phyloP scores from a whole-genome alignment of 352 stramenopile genomes.

The Globisporangium cylindrosporum region DNA sequence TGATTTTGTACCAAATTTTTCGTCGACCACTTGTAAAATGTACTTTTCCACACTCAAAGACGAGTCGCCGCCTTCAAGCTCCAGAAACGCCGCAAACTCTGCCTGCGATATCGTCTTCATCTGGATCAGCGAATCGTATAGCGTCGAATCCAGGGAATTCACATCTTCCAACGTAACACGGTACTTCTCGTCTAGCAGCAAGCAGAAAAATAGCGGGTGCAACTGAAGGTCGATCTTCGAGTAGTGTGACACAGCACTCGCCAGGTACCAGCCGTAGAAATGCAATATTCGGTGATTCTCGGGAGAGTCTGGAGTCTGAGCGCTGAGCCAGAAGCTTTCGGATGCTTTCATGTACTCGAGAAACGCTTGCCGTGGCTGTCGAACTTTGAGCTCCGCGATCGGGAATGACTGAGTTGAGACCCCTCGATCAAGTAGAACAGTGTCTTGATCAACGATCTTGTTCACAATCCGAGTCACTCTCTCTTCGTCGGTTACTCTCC shows the following conservation, averaged over 20 bases:
- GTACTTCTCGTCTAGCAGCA: constrained; percentile 36
- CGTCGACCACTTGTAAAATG: constrained; percentile 36
- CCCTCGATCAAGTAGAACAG: constrained; percentile 48
- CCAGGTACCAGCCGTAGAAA: constrained; percentile 69
- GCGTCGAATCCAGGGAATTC: constrained; percentile 33
- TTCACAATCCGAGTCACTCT: constrained; percentile 48
- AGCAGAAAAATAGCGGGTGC: constrained; percentile 47
- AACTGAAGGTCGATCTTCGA: constrained; percentile 35
- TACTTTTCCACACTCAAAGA: constrained; percentile 46
- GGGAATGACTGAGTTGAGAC: constrained; percentile 36
- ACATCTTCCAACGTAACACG: constrained; percentile 46
- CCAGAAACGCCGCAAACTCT: constrained; percentile 54
- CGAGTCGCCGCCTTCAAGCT: constrained; percentile 44
- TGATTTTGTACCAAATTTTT: constrained; percentile 47
- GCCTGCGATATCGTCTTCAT: constrained; percentile 44
- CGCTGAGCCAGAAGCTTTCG: constrained; percentile 66
- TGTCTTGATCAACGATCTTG: constrained; percentile 32
- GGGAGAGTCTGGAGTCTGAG: constrained; percentile 28
- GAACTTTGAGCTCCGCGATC: constrained; percentile 38
- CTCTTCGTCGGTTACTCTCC: constrained; percentile 22
- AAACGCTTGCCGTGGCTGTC: constrained; percentile 32
- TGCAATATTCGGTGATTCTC: constrained; percentile 32
- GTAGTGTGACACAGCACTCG: constrained; percentile 45
- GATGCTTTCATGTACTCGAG: constrained; percentile 61
- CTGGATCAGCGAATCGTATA: constrained; percentile 42